Percentiles rank a stretch among this genome's conserved stretches.
Evolutionary conservation across 345 rosid species (phyloP).

Genomic region (Citrus trifoliata): DNA sequence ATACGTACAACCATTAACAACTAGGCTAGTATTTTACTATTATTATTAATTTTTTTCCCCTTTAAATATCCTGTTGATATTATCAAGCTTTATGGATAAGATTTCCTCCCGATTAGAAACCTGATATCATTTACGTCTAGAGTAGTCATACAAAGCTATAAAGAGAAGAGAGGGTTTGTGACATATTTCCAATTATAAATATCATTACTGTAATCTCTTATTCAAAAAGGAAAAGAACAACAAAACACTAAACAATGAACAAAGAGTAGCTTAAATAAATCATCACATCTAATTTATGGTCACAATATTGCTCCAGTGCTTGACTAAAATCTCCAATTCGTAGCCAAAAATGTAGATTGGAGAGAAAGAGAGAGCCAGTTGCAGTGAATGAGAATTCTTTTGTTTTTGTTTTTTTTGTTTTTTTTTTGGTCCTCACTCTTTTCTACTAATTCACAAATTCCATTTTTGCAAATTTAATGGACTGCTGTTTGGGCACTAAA

Average conservation of each 20-base stretch:
- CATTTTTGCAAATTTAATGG: constrained; percentile 17
- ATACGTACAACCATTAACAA: too few relatives aligned
- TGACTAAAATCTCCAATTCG: constrained; percentile 1
- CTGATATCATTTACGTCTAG: too few relatives aligned
- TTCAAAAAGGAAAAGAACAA: not conserved
- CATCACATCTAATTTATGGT: not conserved
- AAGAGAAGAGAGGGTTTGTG: too few relatives aligned
- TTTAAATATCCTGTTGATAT: too few relatives aligned
- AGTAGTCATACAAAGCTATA: too few relatives aligned
- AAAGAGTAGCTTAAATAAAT: not conserved
- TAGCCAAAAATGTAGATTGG: not conserved
- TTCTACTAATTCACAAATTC: constrained; percentile 7
- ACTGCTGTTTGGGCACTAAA: constrained; percentile 31
- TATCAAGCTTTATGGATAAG: too few relatives aligned
- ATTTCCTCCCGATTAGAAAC: too few relatives aligned
- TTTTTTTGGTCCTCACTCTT: not conserved
- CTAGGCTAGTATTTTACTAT: too few relatives aligned
- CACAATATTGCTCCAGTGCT: not conserved
- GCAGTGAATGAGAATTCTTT: not conserved
- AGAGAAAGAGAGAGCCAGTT: not conserved
- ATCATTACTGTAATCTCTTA: not conserved
- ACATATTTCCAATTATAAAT: too few relatives aligned
- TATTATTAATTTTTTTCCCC: too few relatives aligned
- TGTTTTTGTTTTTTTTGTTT: not conserved
- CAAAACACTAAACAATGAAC: not conserved